These are phyloP conservation scores for Kodamaea restingae DNA, from an alignment of 805 yeast species.

Conservation along the genomic window DNA sequence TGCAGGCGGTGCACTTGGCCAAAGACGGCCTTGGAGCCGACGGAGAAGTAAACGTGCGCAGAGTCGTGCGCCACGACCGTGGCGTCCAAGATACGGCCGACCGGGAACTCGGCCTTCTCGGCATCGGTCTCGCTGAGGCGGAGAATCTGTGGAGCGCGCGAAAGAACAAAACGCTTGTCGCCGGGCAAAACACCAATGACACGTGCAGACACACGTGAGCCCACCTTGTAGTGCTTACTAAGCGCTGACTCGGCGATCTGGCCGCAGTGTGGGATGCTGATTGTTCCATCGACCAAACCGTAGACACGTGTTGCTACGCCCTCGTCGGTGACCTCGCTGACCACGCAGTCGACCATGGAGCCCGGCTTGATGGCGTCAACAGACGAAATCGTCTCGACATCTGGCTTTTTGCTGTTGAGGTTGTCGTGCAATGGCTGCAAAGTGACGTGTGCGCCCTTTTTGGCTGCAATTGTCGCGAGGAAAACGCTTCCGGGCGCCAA, in stretches of 20 bases:
- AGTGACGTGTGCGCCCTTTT: slow-evolving; percentile 53
- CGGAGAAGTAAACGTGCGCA: slow-evolving; percentile 51
- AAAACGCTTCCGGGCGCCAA: slow-evolving; percentile 64
- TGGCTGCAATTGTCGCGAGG: slow-evolving; percentile 49
- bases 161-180: slow-evolving; percentile 58
- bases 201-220: slow-evolving; percentile 66
- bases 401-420: slow-evolving; percentile 43
- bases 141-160: slow-evolving; percentile 57
- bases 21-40: slow-evolving; percentile 47
- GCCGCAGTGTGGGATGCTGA: slow-evolving; percentile 64
- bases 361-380: slow-evolving; percentile 87
- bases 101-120: slow-evolving; percentile 46
- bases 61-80: slow-evolving; percentile 58
- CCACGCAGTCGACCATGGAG: slow-evolving; percentile 65
- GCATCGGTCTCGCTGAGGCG: slow-evolving; percentile 15
- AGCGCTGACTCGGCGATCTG: slow-evolving; percentile 35
- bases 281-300: slow-evolving; percentile 71
- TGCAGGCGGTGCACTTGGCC: slow-evolving; percentile 84
- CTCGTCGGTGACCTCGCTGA: slow-evolving; percentile 51
- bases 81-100: slow-evolving; percentile 65
- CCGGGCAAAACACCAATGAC: slow-evolving; percentile 55
- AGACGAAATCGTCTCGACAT: slow-evolving; percentile 57
- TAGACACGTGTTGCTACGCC: slow-evolving; percentile 74
- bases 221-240: slow-evolving; percentile 58
- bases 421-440: slow-evolving; percentile 44